Percentiles rank a stretch among this genome's conserved stretches.
Evolutionary conservation across 768 basidiomycete genomes (phyloP).

Genomic region (Suillus ampliporus): DNA sequence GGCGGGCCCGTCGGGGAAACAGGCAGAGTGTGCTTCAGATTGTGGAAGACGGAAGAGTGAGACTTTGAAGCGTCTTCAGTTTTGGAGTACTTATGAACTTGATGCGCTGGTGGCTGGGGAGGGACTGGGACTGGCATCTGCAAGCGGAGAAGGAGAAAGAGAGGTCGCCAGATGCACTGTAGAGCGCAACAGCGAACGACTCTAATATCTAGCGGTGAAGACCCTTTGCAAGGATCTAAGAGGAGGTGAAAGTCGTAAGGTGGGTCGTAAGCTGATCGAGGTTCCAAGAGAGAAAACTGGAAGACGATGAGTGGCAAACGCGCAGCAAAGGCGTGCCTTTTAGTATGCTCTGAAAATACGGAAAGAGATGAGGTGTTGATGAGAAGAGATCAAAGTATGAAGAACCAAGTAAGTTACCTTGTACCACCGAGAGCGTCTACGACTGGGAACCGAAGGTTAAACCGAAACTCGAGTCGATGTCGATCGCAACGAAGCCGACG

Average conservation of each 20-base stretch:
- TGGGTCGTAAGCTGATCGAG: slow-evolving; percentile 62
- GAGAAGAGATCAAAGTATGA: slow-evolving; percentile 14
- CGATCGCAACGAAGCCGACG: slow-evolving; percentile 50
- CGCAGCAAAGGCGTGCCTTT: slow-evolving; percentile 96
- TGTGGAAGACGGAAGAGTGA: slow-evolving; percentile 54
- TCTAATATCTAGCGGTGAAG: slow-evolving; percentile 46
- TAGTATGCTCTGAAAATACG: slow-evolving; percentile 45
- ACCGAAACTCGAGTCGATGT: slow-evolving; percentile 41
- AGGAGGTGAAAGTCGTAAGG: slow-evolving; percentile 62
- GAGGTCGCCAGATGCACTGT: slow-evolving; percentile 50
- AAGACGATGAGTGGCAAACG: slow-evolving; percentile 67
- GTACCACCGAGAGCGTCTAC: slow-evolving; percentile 23
- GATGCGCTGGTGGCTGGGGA: slow-evolving; percentile 63
- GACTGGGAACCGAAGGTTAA: slow-evolving; percentile 23
- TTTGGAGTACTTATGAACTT: slow-evolving; percentile 64
- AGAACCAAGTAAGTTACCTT: slow-evolving; percentile 16
- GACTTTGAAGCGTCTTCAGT: slow-evolving; percentile 44
- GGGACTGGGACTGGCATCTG: slow-evolving; percentile 91
- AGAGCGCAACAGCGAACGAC: slow-evolving; percentile 44
- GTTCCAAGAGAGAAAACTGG: slow-evolving; percentile 30
- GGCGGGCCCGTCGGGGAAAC: slow-evolving; percentile 65
- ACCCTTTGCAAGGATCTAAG: slow-evolving; percentile 47
- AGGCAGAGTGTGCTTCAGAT: slow-evolving; percentile 62
- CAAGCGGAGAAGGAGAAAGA: slow-evolving; percentile 48
- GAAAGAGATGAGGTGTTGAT: slow-evolving; percentile 27